A percentile compares a stretch with the other conserved stretches of the same genome.
phyloP scores from a whole-genome alignment of 495 filamentous ascomycete species.

The Neurospora pannonica region DNA sequence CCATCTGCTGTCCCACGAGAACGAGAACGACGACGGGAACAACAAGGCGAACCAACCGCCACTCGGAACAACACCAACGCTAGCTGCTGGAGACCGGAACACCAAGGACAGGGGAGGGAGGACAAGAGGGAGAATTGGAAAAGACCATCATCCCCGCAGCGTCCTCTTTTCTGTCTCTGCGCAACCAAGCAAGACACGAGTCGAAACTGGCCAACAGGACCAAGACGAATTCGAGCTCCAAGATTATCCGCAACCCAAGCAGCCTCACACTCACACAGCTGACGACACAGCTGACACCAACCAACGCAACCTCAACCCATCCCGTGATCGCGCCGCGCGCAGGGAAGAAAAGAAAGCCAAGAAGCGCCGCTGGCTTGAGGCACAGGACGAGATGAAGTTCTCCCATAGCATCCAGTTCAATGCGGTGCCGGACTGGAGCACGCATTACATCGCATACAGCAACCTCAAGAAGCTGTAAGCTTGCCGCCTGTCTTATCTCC shows the following conservation, averaged over 20 bases:
- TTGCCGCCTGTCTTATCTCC: background rate
- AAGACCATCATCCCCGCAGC: background rate
- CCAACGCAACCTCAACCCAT: background rate
- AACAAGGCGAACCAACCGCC: constrained; percentile 1
- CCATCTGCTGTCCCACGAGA: constrained; percentile 10
- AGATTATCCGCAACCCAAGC: constrained; percentile 12
- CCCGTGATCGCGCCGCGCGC: constrained; percentile 1
- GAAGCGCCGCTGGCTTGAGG: constrained; percentile 47
- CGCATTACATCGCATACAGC: constrained; percentile 93
- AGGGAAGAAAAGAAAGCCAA: constrained; percentile 30
- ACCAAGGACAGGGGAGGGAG: background rate
- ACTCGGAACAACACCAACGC: background rate
- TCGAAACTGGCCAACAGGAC: background rate
- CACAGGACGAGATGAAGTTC: constrained; percentile 94
- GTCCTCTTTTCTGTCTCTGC: background rate
- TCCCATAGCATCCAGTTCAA: constrained; percentile 99
- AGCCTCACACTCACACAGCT: background rate
- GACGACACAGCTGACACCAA: background rate
- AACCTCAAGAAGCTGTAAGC: constrained; percentile 96
- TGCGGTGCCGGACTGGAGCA: constrained; percentile 97
- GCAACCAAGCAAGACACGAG: background rate
- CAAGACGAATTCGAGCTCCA: constrained; percentile 28
- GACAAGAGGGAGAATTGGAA: background rate
- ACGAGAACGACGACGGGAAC: constrained; percentile 23
- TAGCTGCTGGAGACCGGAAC: background rate